Evolutionary conservation across 805 yeast genomes (phyloP).

Genomic region (Teunomyces funiuensis): DNA sequence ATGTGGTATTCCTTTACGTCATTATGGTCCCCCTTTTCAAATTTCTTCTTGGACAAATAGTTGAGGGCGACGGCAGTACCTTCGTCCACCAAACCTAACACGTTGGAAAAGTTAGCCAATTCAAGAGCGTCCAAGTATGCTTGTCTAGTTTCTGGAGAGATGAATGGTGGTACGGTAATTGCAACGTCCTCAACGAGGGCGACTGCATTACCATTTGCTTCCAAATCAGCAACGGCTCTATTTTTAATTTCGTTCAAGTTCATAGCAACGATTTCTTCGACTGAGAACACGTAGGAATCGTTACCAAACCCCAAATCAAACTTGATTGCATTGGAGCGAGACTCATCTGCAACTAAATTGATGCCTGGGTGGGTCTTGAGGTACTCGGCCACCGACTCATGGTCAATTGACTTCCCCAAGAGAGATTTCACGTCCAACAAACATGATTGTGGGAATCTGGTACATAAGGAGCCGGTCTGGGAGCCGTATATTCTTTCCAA

Average conservation of each 20-base stretch:
- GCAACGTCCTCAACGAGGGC: constrained; percentile 63
- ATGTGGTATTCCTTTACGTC: constrained; percentile 55
- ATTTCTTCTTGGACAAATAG: constrained; percentile 59
- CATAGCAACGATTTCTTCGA: constrained; percentile 89
- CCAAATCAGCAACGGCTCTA: constrained; percentile 65
- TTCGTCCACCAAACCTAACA: constrained; percentile 76
- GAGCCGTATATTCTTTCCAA: constrained; percentile 78
- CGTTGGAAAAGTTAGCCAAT: constrained; percentile 60
- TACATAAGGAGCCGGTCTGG: constrained; percentile 63
- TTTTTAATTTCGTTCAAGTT: constrained; percentile 59
- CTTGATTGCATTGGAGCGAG: constrained; percentile 51
- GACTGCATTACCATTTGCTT: constrained; percentile 36
- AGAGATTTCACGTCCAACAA: constrained; percentile 67
- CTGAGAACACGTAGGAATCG: constrained; percentile 34
- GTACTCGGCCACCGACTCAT: constrained; percentile 48
- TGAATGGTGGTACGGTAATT: constrained; percentile 75
- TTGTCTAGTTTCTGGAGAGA: constrained; percentile 60
- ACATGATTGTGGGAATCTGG: constrained; percentile 73
- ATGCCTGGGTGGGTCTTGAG: constrained; percentile 61
- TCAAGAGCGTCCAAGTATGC: constrained; percentile 73
- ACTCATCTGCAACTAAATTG: constrained; percentile 38
- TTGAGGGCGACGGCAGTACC: constrained; percentile 90
- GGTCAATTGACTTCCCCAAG: constrained; percentile 61
- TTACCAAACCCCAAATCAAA: constrained; percentile 45
- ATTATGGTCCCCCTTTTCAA: constrained; percentile 33